Evolutionary conservation across 2,329 filamentous ascomycete species (phyloP).

Genomic region (Alternaria triticina): DNA sequence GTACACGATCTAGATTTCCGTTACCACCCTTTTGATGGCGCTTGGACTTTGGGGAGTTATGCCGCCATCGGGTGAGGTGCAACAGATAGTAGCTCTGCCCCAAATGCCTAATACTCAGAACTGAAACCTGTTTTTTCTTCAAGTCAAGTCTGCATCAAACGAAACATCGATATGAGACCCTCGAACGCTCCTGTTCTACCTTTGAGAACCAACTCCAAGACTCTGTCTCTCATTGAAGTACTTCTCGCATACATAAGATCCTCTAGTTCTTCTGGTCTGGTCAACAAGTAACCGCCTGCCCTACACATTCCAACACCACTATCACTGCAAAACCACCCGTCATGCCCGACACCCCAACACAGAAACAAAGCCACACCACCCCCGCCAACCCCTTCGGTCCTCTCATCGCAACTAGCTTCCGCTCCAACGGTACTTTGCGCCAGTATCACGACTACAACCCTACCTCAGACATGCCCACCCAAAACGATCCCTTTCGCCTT

Average conservation of each 20-base stretch:
- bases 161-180: neutral
- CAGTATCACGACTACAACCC: neutral
- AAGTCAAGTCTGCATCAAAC: too few relatives aligned
- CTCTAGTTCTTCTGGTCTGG: too few relatives aligned
- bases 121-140: neutral
- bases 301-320: too few relatives aligned
- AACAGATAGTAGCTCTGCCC: neutral
- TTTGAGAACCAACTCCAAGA: neutral
- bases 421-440: neutral
- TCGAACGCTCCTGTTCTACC: neutral
- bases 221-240: neutral
- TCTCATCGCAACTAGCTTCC: neutral
- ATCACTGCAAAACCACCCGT: neutral
- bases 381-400: neutral
- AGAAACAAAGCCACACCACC: neutral
- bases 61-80: neutral
- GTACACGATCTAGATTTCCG: slow-evolving; percentile 25
- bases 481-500: neutral
- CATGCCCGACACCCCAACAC: neutral
- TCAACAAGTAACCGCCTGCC: too few relatives aligned
- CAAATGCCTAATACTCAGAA: neutral
- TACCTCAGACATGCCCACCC: neutral
- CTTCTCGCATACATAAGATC: neutral
- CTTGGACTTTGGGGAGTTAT: neutral
- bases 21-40: neutral